phyloP scores from a whole-genome alignment of 371 early-diverging fungal genomes.

The Saksenaea oblongispora region DNA sequence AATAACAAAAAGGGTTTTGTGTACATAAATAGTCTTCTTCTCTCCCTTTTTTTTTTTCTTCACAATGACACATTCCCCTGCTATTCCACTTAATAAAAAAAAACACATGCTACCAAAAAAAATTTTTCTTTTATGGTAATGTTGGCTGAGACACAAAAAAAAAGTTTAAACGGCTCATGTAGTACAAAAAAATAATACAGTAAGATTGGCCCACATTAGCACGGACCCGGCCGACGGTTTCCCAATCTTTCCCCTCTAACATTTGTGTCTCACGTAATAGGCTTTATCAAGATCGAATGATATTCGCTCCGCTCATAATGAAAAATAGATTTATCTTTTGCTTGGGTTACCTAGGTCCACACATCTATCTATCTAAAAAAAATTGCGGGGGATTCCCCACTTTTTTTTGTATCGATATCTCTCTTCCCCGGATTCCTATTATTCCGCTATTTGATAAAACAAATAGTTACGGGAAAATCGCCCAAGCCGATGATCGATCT shows the following conservation, averaged over 20 bases:
- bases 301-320: background rate
- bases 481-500: background rate
- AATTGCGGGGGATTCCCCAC: too few species aligned
- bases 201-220: background rate
- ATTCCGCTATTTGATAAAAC: too few species aligned
- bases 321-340: too few species aligned
- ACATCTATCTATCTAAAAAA: too few species aligned
- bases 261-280: background rate
- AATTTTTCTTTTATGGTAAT: background rate
- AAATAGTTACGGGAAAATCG: background rate
- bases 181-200: background rate
- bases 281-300: background rate
- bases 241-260: background rate
- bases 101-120: constrained; percentile 1
- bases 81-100: background rate
- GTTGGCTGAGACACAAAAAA: background rate
- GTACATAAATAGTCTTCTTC: background rate
- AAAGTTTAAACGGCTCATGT: background rate
- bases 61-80: background rate
- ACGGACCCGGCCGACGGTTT: constrained; percentile 4
- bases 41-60: background rate
- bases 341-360: too few species aligned
- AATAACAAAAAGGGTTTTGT: background rate
- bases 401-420: too few species aligned
- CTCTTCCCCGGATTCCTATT: too few species aligned